Conservation (phyloP, 805 yeast genomes). For the Ogataea trehaloabstinens region DNA sequence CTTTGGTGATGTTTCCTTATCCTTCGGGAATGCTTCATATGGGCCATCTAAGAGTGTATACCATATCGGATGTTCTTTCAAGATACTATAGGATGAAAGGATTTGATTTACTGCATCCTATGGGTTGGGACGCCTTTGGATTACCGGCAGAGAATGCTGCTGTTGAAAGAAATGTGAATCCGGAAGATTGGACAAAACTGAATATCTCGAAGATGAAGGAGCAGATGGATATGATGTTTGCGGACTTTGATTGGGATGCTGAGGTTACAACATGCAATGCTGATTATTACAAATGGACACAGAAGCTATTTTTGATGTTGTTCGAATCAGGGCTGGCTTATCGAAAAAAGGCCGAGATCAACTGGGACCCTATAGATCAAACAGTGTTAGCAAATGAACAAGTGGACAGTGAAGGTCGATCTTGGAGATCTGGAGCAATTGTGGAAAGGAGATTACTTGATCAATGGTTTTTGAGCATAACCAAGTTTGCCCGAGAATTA, state of each 20-base stretch:
- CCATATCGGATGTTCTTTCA: conserved; percentile 82
- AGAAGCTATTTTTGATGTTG: conserved; percentile 72
- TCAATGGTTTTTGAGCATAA: conserved; percentile 94
- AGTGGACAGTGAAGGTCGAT: conserved; percentile 84
- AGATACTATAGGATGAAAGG: conserved; percentile 79
- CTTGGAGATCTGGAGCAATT: conserved; percentile 96
- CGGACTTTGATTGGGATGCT: conserved; percentile 91
- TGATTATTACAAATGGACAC: conserved; percentile 91
- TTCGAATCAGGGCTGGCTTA: conserved; percentile 81
- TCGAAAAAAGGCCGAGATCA: conserved; percentile 80
- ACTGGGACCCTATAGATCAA: conserved; percentile 96
- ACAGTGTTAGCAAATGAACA: conserved; percentile 97
- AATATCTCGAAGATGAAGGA: conserved; percentile 85
- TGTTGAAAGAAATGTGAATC: conserved; percentile 74
- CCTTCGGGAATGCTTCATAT: conserved; percentile 92
- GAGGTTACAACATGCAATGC: conserved; percentile 85
- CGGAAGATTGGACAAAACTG: conserved; percentile 75
- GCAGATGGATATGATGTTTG: conserved; percentile 76
- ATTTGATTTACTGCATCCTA: conserved; percentile 80
- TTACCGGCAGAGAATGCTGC: conserved; percentile 99
- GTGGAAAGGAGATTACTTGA: conserved; percentile 80
- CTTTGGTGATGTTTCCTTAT: conserved; percentile 90
- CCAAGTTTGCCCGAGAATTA: conserved; percentile 71
- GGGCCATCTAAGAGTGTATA: conserved; percentile 92
- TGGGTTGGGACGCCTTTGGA: conserved; percentile 99